These are phyloP conservation scores for Epicoccum sorghinum DNA, from an alignment of 2,329 filamentous ascomycete genomes.

Conservation along the genomic window DNA sequence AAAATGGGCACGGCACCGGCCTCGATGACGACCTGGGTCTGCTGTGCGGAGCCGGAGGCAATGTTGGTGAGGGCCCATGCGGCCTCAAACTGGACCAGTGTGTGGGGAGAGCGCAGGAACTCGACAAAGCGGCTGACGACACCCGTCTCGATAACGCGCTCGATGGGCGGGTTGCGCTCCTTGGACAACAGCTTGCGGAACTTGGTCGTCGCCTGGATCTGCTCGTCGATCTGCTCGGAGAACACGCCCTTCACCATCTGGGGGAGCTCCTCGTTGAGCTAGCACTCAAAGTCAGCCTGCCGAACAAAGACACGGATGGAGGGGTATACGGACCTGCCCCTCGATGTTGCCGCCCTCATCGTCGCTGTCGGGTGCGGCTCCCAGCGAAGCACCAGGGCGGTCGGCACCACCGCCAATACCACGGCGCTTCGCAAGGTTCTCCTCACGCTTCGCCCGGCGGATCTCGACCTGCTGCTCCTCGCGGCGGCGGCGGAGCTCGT, in stretches of 20 bases:
- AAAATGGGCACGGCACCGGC: constrained; percentile 98
- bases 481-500: constrained; percentile 95
- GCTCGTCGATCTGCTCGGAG: constrained; percentile 96
- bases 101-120: constrained; percentile 96
- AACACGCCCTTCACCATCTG: constrained; percentile 98
- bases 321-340: constrained; percentile 76
- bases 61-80: constrained; percentile 99
- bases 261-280: constrained; percentile 98
- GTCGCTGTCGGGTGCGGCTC: constrained; percentile 92
- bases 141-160: constrained; percentile 98
- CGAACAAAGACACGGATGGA: not conserved
- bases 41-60: constrained; percentile 92
- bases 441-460: constrained; percentile 96
- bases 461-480: constrained; percentile 99
- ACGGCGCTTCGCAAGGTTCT: constrained; percentile 97
- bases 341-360: constrained; percentile 95
- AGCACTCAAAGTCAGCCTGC: constrained; percentile 22
- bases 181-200: constrained; percentile 98
- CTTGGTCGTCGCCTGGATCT: constrained; percentile 97
- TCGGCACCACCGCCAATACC: constrained; percentile 77
- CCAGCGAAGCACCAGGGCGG: constrained; percentile 79
- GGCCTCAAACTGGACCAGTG: constrained; percentile 97
- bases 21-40: constrained; percentile 99
- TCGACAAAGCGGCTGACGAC: constrained; percentile 97
- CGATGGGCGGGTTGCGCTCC: constrained; percentile 98